Evolutionary conservation across 2,329 filamentous ascomycete genomes (phyloP), one percentile per base, ranked within the genome.

Genomic region (Zymoseptoria tritici): DNA sequence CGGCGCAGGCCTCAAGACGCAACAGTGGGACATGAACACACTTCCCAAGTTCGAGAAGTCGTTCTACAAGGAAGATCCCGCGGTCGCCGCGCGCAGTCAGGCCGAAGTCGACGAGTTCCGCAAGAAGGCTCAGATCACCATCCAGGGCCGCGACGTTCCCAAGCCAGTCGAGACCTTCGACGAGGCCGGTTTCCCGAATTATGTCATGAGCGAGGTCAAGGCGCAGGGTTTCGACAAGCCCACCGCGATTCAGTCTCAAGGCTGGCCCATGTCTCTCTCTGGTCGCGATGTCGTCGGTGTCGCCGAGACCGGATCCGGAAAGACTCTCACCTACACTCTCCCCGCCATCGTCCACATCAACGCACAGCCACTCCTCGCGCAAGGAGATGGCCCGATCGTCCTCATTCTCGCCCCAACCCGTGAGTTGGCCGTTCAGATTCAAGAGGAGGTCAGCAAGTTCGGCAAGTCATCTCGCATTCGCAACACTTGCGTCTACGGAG

Each of bases 281-380:
- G 94, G 94, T 80, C 93, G 94, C 70, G 94, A 99, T 75, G 93
- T 97, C 62, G 93, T 97, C 71, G 94, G 94, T 86, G 96, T 99
- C 80, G 94, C 94, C 71, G 94, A 99, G 83, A 99, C 94, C 61
- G 94, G 94, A 76, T 99, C 26, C 8, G 94, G 94, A 83, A 99
- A 99, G 87, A 99, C 94, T 4, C 83, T 99, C 67, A 97, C 92
- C 57, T 99, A 99, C 81, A 97, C 93, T 79, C 85, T 99, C 68
- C 94, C 94, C 60, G 90, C 94, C 59, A 99, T 99, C 68, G 94
- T 99, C 63, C 94, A 99, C 83, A 99, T 99, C 83, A 97, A 99
- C 79, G 94, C 94, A 54, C 94, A 99, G 78, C 94, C 94, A 68
- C 89, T 99, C 52, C 86, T 99, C 64, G 90, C 92, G 24, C 93